Evolutionary conservation across 306 rosid species (phyloP).

Genomic region (Aeschynomene evenia): DNA sequence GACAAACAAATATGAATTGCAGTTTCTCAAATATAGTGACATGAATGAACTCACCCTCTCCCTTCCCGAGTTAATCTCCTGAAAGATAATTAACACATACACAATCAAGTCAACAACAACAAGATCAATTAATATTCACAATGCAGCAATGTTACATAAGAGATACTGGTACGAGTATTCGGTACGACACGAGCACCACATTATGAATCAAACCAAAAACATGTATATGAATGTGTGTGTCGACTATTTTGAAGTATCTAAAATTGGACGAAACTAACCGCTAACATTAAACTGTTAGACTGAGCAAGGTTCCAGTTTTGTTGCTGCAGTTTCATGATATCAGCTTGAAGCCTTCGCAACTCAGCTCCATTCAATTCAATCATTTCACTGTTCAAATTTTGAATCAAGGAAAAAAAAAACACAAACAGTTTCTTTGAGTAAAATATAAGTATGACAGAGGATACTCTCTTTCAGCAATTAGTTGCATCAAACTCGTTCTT

Average conservation of each 20-base stretch:
- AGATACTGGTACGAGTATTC: too few species aligned
- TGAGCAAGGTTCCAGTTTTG: constrained; percentile 90
- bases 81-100: constrained; percentile 28
- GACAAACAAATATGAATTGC: neutral
- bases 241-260: too few species aligned
- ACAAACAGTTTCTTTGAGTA: neutral
- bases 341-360: constrained; percentile 56
- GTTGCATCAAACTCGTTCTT: constrained; percentile 50
- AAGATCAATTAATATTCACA: neutral
- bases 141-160: too few species aligned
- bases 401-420: constrained; percentile 40
- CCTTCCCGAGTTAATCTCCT: constrained; percentile 82
- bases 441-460: constrained; percentile 21
- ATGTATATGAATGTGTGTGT: too few species aligned
- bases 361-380: constrained; percentile 67
- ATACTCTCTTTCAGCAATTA: constrained; percentile 75
- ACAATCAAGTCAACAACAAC: neutral
- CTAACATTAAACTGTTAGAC: constrained; percentile 72
- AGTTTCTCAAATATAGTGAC: neutral
- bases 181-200: too few species aligned
- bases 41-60: constrained; percentile 55
- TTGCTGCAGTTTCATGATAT: constrained; percentile 68
- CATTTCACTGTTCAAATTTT: constrained; percentile 47
- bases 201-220: too few species aligned
- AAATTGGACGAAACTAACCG: constrained; percentile 41